These are phyloP conservation scores for Piromyces sp. DNA, from an alignment of 192 early-diverging fungal species.

Conservation along the genomic window DNA sequence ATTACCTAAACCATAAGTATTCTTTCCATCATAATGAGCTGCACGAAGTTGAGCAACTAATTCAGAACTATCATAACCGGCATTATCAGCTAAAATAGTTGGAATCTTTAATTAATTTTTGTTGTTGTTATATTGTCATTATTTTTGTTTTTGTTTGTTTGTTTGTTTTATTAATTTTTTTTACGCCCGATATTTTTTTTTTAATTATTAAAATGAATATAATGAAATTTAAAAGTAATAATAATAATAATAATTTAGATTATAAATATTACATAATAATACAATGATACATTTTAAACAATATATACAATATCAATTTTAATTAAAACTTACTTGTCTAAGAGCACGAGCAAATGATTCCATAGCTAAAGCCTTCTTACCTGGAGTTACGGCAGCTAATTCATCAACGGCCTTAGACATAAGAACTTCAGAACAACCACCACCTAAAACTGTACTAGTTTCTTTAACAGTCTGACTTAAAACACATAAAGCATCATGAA, in stretches of 20 bases:
- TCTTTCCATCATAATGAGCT: conserved; percentile 72
- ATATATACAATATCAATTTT: no score
- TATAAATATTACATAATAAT: no score
- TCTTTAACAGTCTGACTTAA: conserved; percentile 87
- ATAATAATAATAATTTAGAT: no score
- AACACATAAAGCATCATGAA: conserved; percentile 93
- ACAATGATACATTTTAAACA: no score
- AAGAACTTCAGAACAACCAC: conserved; percentile 90
- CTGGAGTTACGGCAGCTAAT: conserved; percentile 70
- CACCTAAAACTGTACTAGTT: conserved; percentile 82
- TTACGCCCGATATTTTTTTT: no score
- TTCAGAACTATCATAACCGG: conserved; percentile 86
- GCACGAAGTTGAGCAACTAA: conserved; percentile 84
- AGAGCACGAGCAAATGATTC: conserved; percentile 89
- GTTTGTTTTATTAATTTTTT: no score
- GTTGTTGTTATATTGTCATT: no score
- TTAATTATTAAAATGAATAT: no score
- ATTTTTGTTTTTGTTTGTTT: no score
- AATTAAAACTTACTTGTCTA: conserved; percentile 15
- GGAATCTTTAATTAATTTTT: conserved; percentile 55
- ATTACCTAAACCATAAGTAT: conserved; percentile 49
- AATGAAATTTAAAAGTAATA: no score
- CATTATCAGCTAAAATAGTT: conserved; percentile 92
- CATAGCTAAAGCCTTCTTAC: conserved; percentile 87
- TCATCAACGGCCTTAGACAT: conserved; percentile 97